A percentile compares a stretch with the other conserved stretches of the same genome.
Conservation (phyloP, 805 yeast genomes). For the Saccharomycopsis sp. region DNA sequence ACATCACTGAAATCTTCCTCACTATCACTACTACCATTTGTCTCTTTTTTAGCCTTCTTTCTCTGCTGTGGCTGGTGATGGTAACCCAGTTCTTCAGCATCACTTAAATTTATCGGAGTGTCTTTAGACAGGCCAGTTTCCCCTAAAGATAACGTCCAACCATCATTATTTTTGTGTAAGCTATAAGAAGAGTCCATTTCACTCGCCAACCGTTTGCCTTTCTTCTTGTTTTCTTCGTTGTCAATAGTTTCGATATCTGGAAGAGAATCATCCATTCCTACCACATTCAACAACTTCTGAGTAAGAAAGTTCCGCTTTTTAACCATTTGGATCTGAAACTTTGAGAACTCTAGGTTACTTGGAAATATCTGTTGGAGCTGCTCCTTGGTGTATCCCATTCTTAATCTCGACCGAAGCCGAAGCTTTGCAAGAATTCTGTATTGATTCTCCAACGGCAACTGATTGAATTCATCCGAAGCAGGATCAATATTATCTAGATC, state of each 20-base stretch:
- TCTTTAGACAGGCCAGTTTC: slow-evolving; percentile 34
- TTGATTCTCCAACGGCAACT: slow-evolving; percentile 78
- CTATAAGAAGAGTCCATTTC: slow-evolving; percentile 73
- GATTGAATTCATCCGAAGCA: slow-evolving; percentile 65
- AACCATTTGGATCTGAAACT: slow-evolving; percentile 88
- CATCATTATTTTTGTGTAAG: slow-evolving; percentile 68
- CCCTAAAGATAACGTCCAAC: slow-evolving; percentile 71
- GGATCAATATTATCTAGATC: slow-evolving; percentile 77
- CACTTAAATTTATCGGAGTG: slow-evolving; percentile 49
- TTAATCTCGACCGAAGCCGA: slow-evolving; percentile 73
- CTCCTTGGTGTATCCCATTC: slow-evolving; percentile 94
- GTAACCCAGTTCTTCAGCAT: slow-evolving; percentile 25
- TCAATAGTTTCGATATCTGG: slow-evolving; percentile 29
- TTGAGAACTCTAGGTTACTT: slow-evolving; percentile 80
- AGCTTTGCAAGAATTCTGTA: slow-evolving; percentile 82
- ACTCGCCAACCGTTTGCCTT: slow-evolving; percentile 58
- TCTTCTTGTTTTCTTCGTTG: slow-evolving; percentile 27
- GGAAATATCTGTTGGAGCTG: slow-evolving; percentile 81
- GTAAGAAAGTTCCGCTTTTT: slow-evolving; percentile 87
- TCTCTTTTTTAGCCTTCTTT: slow-evolving; percentile 16
- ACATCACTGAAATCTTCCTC: slow-evolving; percentile 40
- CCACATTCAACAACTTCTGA: slow-evolving; percentile 73
- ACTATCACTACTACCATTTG: slow-evolving; percentile 27
- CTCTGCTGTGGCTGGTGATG: slow-evolving; percentile 10
- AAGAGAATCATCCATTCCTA: slow-evolving; percentile 60